Evolutionary conservation across 2,329 filamentous ascomycete genomes (phyloP).

Genomic region (Trichoderma harzianum): DNA sequence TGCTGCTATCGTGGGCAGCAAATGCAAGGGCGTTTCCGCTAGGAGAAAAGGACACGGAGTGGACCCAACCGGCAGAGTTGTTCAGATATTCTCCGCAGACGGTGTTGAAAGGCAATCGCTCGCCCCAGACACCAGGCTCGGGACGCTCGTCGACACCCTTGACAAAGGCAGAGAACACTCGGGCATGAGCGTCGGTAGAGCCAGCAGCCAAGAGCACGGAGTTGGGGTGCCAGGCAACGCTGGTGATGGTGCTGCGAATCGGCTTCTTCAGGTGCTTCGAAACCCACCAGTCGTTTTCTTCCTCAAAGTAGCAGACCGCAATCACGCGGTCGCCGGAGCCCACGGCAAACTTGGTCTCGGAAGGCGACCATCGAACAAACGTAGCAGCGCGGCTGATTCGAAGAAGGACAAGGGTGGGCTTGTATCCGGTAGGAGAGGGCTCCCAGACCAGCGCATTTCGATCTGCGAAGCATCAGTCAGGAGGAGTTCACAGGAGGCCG

Average conservation of each 20-base stretch:
- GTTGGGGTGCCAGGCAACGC: slow-evolving; percentile 95
- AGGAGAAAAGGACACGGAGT: slow-evolving; percentile 88
- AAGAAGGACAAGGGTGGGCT: slow-evolving; percentile 92
- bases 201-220: slow-evolving; percentile 91
- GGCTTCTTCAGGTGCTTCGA: slow-evolving; percentile 99
- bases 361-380: slow-evolving; percentile 95
- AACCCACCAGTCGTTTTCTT: slow-evolving; percentile 99
- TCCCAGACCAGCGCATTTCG: slow-evolving; percentile 99
- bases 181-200: slow-evolving; percentile 93
- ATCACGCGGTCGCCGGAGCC: slow-evolving; percentile 94
- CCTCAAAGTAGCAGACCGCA: slow-evolving; percentile 96
- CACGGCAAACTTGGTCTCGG: slow-evolving; percentile 95
- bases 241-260: slow-evolving; percentile 94
- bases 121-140: slow-evolving; percentile 86
- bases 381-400: slow-evolving; percentile 96
- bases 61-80: slow-evolving; percentile 94
- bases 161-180: slow-evolving; percentile 93
- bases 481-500: not conserved
- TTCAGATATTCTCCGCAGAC: slow-evolving; percentile 96
- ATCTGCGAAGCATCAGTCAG: slow-evolving; percentile 52
- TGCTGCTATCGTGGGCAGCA: slow-evolving; percentile 89
- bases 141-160: slow-evolving; percentile 89
- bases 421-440: slow-evolving; percentile 86
- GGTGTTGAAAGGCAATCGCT: slow-evolving; percentile 94
- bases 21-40: slow-evolving; percentile 92